A percentile compares a stretch with the other conserved stretches of the same genome.
phyloP scores from a whole-genome alignment of 352 stramenopile genomes.

The Phytophthora boehmeriae region DNA sequence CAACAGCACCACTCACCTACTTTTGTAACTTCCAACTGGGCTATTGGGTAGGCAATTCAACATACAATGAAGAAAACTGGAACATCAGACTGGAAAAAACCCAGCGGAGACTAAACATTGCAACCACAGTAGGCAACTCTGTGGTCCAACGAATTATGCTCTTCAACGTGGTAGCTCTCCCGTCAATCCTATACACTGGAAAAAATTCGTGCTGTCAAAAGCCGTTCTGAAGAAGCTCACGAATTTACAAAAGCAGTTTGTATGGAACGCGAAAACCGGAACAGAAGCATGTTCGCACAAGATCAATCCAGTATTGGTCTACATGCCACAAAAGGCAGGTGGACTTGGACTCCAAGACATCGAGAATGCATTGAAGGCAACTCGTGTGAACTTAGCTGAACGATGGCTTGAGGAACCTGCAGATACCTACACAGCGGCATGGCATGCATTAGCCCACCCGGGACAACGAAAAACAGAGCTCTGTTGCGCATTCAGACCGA shows the following conservation, averaged over 20 bases:
- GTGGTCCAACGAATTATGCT: slow-evolving; percentile 3
- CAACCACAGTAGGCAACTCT: slow-evolving; percentile 1
- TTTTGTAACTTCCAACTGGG: too few relatives aligned
- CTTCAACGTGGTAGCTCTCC: slow-evolving; percentile 8
- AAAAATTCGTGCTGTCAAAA: background rate
- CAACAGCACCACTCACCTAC: too few relatives aligned
- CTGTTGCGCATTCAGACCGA: background rate
- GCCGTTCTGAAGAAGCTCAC: background rate
- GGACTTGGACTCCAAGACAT: slow-evolving; percentile 9
- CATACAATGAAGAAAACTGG: slow-evolving; percentile 1
- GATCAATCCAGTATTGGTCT: background rate
- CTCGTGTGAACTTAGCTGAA: slow-evolving; percentile 3
- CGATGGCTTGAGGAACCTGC: background rate
- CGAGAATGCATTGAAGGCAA: background rate
- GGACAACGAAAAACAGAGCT: background rate
- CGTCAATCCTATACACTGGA: slow-evolving; percentile 8
- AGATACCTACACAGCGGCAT: background rate
- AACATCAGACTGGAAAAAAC: slow-evolving; percentile 1
- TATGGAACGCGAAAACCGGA: slow-evolving; percentile 7
- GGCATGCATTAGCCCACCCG: background rate
- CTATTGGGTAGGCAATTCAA: slow-evolving; percentile 1
- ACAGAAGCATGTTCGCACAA: background rate
- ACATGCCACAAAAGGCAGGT: background rate
- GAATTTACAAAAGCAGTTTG: slow-evolving; percentile 12
- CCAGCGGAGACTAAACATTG: background rate